Base-by-base conservation (phyloP, 345 rosid genomes). In the Brassica rapa region DNA sequence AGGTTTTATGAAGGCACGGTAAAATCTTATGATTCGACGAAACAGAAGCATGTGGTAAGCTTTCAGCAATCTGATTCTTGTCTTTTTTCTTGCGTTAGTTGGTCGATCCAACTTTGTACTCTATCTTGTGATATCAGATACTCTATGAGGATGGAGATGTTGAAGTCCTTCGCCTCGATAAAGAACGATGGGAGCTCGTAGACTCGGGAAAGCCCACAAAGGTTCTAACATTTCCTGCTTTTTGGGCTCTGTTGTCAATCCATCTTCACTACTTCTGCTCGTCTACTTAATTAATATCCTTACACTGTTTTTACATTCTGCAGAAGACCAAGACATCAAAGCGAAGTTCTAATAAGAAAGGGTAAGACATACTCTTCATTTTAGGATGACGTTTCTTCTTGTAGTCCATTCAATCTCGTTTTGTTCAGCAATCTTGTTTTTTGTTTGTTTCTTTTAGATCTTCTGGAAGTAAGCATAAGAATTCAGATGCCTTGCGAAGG, bases 61-160 rank as follows among this genome's bases (percentile, higher is more conserved):
- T 76, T 24, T 74, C 41, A 70, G 68, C 69, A 30, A 53, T 37
- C 64, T 81, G 33, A 25, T 67, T 68, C 30, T 25, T 49, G 57
- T 57, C 27, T 21, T 70, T 53, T 43, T 11, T 41, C 72, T 72
- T 49, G 68, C 80, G 62, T 15, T 57, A 30, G 61, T 53, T 29
- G 63, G 70, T 35, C 61, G 51, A 29, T 56, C 29, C 8, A 62
- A 27, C 21, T 74, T 53, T 51, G 24, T 70, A 65, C 33, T 35
- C 41, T 27, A 8, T 68, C 69, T 8, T 73, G 63, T 77, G 57
- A 37, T 70, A 60, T 78, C 21, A 95, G 98, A 84, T 93, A 75
- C 86, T 93, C 61, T 95, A 95, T 46, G 91, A 95, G 60, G 99
- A 95, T 80, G 98, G 96, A 77, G 99, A 93, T 86, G 88, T 95